Base-by-base conservation (phyloP, 176 grass and related monocot genomes). In the Ensete glaucum region DNA sequence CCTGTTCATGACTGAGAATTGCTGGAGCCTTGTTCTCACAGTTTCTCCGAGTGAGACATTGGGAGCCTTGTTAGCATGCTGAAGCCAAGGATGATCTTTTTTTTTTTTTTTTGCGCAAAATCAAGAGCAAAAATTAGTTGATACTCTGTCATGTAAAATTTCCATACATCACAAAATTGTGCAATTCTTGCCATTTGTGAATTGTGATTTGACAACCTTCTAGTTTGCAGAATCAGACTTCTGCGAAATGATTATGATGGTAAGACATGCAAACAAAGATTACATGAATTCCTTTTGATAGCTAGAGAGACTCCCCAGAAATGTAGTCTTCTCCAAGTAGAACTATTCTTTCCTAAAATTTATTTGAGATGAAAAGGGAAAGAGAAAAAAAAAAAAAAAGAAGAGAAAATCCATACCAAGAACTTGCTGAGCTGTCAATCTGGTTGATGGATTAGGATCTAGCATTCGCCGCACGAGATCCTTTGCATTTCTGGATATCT, bases 1-100 rank as follows among this genome's bases (percentile, higher is more conserved):
- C 13, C 60, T 64, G 49, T 77, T 77, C 75, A 77, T 77, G 12
- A 53, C 60, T 25, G 75, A 77, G 43, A 77, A 77, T 12, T 77
- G 75, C 20, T 77, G 43, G 9, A 77, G 75, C 60, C 75, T 64
- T 22, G 59, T 13, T 65, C 57, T 64, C 16, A 76, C 74, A 76
- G 58, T 62, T 50, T 76, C 74, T 19, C 74, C 74, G 11, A 76
- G 74, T 10, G 74, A 29, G 19, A 50, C 51, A 15, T 76, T 64
- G 29, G 74, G 58, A 64, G 74, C 74, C 57, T 50, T 63, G 20
- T 77, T 64, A 51, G 60, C n/a, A 65, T 77, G 64, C 21, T 77
- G 75, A 12, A 77, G 58, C 75, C 75, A 77, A 52, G 75, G 49
- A 60, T 77, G 75, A 43, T 50, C 21, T 64, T 48, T 70, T 49